phyloP scores from a whole-genome alignment of 1,284 basidiomycete species.

The Fomes fomentarius region DNA sequence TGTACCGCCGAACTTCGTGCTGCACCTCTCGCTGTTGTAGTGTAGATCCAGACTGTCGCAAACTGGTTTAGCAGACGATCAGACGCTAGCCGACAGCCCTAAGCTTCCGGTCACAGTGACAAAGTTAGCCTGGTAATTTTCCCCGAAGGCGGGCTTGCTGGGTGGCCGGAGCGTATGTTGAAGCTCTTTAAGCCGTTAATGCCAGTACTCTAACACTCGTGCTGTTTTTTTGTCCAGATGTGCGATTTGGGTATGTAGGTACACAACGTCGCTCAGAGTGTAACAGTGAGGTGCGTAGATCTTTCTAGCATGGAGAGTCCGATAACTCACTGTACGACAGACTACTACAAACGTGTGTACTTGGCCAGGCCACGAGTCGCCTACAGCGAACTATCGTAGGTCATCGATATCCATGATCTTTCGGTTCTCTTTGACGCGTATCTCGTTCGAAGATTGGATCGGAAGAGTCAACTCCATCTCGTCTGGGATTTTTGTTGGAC shows the following conservation, averaged over 20 bases:
- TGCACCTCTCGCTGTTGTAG: too few species aligned
- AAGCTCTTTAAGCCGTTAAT: too few species aligned
- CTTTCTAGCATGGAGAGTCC: too few species aligned
- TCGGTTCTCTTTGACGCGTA: too few species aligned
- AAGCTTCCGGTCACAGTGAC: too few species aligned
- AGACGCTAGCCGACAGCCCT: too few species aligned
- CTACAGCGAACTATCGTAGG: constrained; percentile 41
- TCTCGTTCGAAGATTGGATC: constrained; percentile 44
- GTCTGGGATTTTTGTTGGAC: constrained; percentile 33
- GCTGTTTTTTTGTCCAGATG: constrained; percentile 4
- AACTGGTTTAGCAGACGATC: too few species aligned
- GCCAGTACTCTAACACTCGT: neutral
- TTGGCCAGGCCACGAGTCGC: constrained; percentile 17
- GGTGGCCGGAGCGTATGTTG: constrained; percentile 15
- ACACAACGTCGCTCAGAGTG: constrained; percentile 48
- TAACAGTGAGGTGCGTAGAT: constrained; percentile 42
- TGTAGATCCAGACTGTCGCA: too few species aligned
- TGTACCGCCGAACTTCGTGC: too few species aligned
- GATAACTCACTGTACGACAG: too few species aligned
- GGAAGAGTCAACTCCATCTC: constrained; percentile 42
- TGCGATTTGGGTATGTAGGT: constrained; percentile 30
- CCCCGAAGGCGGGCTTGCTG: constrained; percentile 10
- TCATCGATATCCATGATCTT: too few species aligned
- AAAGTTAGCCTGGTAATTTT: neutral
- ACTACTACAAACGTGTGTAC: constrained; percentile 17